Percentiles rank a stretch among this genome's conserved stretches.
Conservation (phyloP, 805 yeast species). For the Grigorovia transvaalensis region DNA sequence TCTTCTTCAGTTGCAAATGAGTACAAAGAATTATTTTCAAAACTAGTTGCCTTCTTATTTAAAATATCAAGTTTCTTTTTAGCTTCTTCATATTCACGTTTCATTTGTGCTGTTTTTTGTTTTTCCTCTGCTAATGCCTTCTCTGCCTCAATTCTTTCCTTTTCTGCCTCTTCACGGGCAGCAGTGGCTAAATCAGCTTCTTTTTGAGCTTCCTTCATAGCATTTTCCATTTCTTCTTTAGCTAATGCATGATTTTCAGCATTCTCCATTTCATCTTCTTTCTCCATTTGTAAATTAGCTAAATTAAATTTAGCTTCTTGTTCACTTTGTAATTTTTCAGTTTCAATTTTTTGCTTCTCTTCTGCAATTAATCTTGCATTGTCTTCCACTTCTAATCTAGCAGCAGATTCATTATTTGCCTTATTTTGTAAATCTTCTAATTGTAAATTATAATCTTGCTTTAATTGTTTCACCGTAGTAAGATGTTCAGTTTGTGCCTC, state of each 20-base stretch:
- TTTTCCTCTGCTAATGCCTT: slow-evolving; percentile 1
- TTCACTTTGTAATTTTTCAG: slow-evolving; percentile 10
- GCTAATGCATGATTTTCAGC: background rate
- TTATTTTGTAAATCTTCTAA: slow-evolving; percentile 8
- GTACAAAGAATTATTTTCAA: slow-evolving; percentile 3
- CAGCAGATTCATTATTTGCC: slow-evolving; percentile 6
- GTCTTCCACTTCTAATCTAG: background rate
- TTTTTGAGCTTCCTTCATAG: slow-evolving; percentile 32
- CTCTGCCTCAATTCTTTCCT: background rate
- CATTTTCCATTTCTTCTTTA: slow-evolving; percentile 12
- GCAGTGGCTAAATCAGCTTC: slow-evolving; percentile 8
- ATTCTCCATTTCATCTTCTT: background rate
- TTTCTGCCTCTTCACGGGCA: slow-evolving; percentile 3
- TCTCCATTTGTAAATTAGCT: background rate
- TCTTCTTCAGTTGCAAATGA: slow-evolving; percentile 42
- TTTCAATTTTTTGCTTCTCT: slow-evolving; percentile 9
- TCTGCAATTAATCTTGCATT: background rate
- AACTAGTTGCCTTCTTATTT: background rate
- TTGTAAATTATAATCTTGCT: slow-evolving; percentile 12
- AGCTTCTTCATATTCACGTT: slow-evolving; percentile 8
- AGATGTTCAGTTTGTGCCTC: slow-evolving; percentile 15
- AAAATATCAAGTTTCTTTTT: background rate
- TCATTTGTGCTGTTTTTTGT: background rate
- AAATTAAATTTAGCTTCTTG: slow-evolving; percentile 11
- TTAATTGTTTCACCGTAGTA: slow-evolving; percentile 13